phyloP scores from a whole-genome alignment of 768 basidiomycete species.

The Pleurotus platypus region DNA sequence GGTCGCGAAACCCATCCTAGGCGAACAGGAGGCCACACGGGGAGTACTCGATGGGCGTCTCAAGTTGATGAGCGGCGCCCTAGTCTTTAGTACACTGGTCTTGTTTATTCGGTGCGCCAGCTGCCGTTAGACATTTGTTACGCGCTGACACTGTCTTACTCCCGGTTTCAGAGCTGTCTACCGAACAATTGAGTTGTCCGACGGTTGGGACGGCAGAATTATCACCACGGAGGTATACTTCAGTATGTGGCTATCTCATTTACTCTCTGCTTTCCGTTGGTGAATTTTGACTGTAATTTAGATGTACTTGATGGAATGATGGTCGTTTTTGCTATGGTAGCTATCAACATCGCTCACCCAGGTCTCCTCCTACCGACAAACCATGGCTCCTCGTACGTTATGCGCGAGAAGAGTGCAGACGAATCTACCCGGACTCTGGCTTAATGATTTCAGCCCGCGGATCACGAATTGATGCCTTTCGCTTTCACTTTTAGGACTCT shows the following conservation, averaged over 20 bases:
- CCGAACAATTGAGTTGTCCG: slow-evolving; percentile 36
- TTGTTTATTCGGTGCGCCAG: slow-evolving; percentile 45
- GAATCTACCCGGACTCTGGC: not conserved
- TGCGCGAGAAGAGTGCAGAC: not conserved
- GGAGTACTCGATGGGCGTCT: slow-evolving; percentile 17
- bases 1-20: slow-evolving; percentile 27
- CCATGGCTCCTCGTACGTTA: not conserved
- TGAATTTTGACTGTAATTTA: slow-evolving; percentile 23
- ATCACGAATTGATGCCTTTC: no score
- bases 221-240: slow-evolving; percentile 36
- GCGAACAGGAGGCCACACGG: slow-evolving; percentile 6
- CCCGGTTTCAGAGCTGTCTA: slow-evolving; percentile 30
- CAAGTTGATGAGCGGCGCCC: slow-evolving; percentile 27
- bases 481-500: no score
- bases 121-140: not conserved
- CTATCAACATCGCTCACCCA: slow-evolving; percentile 45
- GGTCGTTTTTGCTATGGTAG: slow-evolving; percentile 45
- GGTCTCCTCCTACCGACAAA: slow-evolving; percentile 28
- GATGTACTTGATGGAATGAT: slow-evolving; percentile 50
- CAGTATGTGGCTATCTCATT: slow-evolving; percentile 20
- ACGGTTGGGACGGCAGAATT: slow-evolving; percentile 38
- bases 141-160: not conserved
- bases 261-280: slow-evolving; percentile 13
- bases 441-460: not conserved
- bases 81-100: slow-evolving; percentile 36